Base-by-base conservation (phyloP, 2,329 filamentous ascomycete genomes). In the Septoria petroselini region DNA sequence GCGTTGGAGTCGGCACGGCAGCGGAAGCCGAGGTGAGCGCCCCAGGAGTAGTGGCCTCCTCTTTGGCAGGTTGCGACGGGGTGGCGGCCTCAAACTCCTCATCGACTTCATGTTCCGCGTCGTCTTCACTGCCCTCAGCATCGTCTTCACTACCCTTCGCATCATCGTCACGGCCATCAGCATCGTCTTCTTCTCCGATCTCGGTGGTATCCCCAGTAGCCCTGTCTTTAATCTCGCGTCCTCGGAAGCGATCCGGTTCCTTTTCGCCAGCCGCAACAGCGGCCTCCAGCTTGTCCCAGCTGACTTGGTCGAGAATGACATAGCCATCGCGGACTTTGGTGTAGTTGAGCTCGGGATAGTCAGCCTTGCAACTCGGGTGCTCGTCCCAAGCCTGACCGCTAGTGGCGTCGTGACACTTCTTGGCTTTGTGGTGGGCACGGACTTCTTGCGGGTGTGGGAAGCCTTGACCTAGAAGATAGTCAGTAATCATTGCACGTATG, bases 401-500 rank as follows among this genome's bases (percentile, higher is more conserved):
- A 18, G 34, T 9, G 11, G 11, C 35, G 33, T 37, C 54, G 52
- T 19, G 43, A 19, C 29, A 52, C 41, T 19, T 47, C 35, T 29
- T 48, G 12, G 17, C 14, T 11, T n/a, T 39, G 19, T 62, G 59
- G 30, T 64, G 62, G 11, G 41, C 37, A 21, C 57, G 55, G n/a
- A 64, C 60, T 29, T 63, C 60, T 19, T 50, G 34, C 6, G 60
- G 60, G 40, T 63, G 58, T 8, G 44, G 31, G 48, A 61, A 64
- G 27, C 53, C 42, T 1, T 23, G 25, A 27, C 43, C 43, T 37
- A 6, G 4, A 14, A 27, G 5, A 34, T 4, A n/a, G 31, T 34
- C 5, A 34, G 31, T 34, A 23, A 9, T n/a, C n/a, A n/a, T 7
- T 25, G 15, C 14, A 38, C 4, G 9, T n/a, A n/a, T 5, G 37